Conservation (phyloP, 371 early-diverging fungal genomes). For the Apophysomyces elegans region DNA sequence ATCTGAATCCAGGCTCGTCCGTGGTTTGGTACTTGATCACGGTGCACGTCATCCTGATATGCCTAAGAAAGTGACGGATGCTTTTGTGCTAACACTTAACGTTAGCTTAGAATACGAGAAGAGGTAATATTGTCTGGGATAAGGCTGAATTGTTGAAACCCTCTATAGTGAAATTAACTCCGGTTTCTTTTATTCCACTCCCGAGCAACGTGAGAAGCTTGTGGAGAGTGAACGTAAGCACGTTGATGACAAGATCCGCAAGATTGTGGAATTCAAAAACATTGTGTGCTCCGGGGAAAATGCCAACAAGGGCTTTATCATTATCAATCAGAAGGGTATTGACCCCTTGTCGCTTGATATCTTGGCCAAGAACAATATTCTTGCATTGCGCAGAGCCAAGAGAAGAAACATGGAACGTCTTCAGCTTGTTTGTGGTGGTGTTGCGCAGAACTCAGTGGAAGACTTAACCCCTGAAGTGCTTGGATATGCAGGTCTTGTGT, state of each 20-base stretch:
- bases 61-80: constrained; percentile 96
- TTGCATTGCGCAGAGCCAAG: constrained; percentile 99
- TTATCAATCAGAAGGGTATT: constrained; percentile 99
- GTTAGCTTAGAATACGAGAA: constrained; percentile 99
- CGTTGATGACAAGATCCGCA: constrained; percentile 92
- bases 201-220: constrained; percentile 98
- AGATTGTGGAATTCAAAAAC: constrained; percentile 97
- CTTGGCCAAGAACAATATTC: constrained; percentile 94
- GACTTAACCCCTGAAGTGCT: constrained; percentile 89
- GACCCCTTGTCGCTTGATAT: constrained; percentile 99
- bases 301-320: constrained; percentile 89
- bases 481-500: constrained; percentile 95
- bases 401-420: constrained; percentile 99
- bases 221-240: constrained; percentile 98
- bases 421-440: constrained; percentile 97
- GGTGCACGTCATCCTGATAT: constrained; percentile 99
- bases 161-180: constrained; percentile 96
- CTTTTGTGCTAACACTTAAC: constrained; percentile 95
- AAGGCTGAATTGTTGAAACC: background rate
- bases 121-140: constrained; percentile 46
- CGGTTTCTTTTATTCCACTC: constrained; percentile 98
- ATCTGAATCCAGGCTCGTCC: constrained; percentile 92
- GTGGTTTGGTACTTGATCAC: constrained; percentile 99
- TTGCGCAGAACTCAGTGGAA: constrained; percentile 97
- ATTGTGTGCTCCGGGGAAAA: constrained; percentile 79